Evolutionary conservation across 306 rosid genomes (phyloP), one percentile per base, ranked within the genome.

Genomic region (Sophora flavescens): DNA sequence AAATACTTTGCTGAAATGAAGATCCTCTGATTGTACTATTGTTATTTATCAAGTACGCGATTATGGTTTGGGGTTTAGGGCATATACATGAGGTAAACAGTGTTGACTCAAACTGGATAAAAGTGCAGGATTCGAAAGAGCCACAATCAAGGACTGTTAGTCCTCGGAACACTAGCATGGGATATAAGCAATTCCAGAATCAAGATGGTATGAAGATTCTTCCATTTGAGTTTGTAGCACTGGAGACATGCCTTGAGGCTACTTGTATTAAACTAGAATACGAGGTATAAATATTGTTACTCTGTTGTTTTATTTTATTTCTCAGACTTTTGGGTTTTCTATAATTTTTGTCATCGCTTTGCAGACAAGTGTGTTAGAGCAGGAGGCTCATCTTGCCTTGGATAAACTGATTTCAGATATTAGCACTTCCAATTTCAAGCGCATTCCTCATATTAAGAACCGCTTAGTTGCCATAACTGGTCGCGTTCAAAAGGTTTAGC

Each of bases 221-320:
- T 30, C 98, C 98, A 0, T 93, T 93, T 53, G 96, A 91, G 85
- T 93, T 91, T 82, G 88, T 91, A 22, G 93, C 93, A n/a, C 50
- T 91, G 82, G 97, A 93, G 83, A 88, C 96, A 30, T 91, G 97
- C 79, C 92, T 93, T 57, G 93, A 93, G 85, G 89, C 89, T 45
- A 90, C 93, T 57, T 91, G 96, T 72, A 84, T 86, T 59, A 68
- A 81, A 59, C 61, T 93, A 72, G 97, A 89, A 78, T 86, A 52
- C 50, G 96, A 91, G 78, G 85, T 82, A 6, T 33, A 22, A 14
- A 13, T 51, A 6, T 35, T 33, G 6, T 54, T 60, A 26, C 11
- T 70, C 15, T 36, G 6, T 77, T 42, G 38, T 58, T 45, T 16
- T 0, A 6, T 33, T 18, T 7, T 51, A 75, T n/a, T 14, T 33